A percentile compares a stretch with the other conserved stretches of the same genome.
These are phyloP conservation scores for Erysimum cheiranthoides DNA, from an alignment of 345 rosid species.

Conservation along the genomic window DNA sequence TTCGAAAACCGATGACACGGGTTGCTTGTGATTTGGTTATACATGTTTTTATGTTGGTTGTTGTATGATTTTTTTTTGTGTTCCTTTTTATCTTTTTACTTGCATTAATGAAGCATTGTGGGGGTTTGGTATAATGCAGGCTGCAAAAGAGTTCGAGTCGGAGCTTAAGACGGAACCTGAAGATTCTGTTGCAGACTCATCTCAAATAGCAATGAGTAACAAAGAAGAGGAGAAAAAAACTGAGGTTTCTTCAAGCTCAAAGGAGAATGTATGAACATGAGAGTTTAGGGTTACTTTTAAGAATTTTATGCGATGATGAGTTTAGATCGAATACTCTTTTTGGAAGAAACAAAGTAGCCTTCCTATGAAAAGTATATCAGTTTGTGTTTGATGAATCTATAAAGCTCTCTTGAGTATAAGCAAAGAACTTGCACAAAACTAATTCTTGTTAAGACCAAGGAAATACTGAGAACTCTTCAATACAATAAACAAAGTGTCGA, in stretches of 20 bases:
- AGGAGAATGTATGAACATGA: constrained; percentile 68
- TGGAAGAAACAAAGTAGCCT: not conserved
- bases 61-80: not conserved
- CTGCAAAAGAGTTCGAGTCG: constrained; percentile 93
- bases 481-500: not conserved
- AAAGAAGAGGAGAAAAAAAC: constrained; percentile 54
- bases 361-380: not conserved
- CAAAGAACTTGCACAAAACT: not conserved
- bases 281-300: constrained; percentile 20
- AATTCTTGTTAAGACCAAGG: not conserved
- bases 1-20: not conserved
- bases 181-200: constrained; percentile 46
- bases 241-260: constrained; percentile 59
- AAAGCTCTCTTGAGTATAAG: not conserved
- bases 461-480: not conserved
- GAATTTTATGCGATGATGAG: constrained; percentile 30
- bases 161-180: constrained; percentile 92
- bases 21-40: not conserved
- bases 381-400: constrained; percentile 20
- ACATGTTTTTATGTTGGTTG: too few relatives aligned
- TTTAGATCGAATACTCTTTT: constrained; percentile 33
- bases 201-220: constrained; percentile 49
- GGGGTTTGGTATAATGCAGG: constrained; percentile 57
- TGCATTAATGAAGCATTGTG: not conserved
- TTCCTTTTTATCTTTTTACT: not conserved